These are phyloP conservation scores for Annulohypoxylon maeteangense DNA, from an alignment of 495 filamentous ascomycete species.

Conservation along the genomic window DNA sequence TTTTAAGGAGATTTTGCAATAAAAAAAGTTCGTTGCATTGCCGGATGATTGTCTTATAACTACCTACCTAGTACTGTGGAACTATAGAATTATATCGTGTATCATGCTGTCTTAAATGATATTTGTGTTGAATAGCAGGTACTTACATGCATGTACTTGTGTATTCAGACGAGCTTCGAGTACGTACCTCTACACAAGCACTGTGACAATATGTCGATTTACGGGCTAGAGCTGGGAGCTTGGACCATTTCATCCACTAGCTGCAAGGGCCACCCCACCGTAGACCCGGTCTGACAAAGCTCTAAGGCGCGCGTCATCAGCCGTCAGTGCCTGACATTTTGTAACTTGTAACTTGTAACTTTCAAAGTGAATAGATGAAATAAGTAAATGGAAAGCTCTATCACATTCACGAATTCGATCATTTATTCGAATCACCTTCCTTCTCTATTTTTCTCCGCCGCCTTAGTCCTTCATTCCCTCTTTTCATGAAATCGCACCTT, in stretches of 20 bases:
- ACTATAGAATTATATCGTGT: background rate
- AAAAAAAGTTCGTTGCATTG: constrained; percentile 40
- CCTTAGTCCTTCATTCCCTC: background rate
- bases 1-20: constrained; percentile 42
- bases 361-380: background rate
- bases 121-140: background rate
- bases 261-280: constrained; percentile 38
- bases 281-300: constrained; percentile 22
- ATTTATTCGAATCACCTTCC: constrained; percentile 15
- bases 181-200: too few species aligned
- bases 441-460: constrained; percentile 27
- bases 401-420: constrained; percentile 15
- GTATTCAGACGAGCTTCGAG: background rate
- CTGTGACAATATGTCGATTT: background rate
- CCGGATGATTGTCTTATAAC: constrained; percentile 1
- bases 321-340: constrained; percentile 45
- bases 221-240: constrained; percentile 17
- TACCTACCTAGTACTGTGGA: background rate
- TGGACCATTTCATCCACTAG: constrained; percentile 22
- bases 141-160: background rate
- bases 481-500: background rate
- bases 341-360: background rate
- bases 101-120: background rate
- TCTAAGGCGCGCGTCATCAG: constrained; percentile 50
- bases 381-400: constrained; percentile 21